Conservation (phyloP, 306 rosid species). For the Dalbergia oliveri region DNA sequence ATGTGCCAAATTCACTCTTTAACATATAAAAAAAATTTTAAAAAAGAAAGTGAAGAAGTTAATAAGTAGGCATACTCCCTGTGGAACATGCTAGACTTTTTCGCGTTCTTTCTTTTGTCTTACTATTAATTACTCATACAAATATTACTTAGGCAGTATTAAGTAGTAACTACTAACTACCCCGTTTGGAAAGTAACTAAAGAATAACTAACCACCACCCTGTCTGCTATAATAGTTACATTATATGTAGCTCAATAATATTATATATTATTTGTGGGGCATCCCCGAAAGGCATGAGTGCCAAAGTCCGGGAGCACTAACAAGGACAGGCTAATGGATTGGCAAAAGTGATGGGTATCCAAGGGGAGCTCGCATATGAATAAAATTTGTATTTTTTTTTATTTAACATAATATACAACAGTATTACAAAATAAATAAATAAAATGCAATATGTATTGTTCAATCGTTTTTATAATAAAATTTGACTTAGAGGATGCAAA, state of each 20-base stretch:
- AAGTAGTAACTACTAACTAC: conserved; percentile 15
- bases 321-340: background rate
- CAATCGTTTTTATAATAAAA: background rate
- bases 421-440: too few species aligned
- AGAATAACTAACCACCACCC: background rate
- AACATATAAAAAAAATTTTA: too few species aligned
- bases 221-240: too few species aligned
- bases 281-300: background rate
- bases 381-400: background rate
- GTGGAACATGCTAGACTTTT: background rate
- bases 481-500: background rate
- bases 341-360: background rate
- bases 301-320: background rate
- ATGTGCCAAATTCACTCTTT: background rate
- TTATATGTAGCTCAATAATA: background rate
- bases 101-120: background rate
- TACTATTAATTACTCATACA: background rate
- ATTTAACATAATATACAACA: too few species aligned
- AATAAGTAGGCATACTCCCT: background rate
- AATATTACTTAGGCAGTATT: background rate
- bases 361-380: background rate
- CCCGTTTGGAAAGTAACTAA: background rate
- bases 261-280: background rate
- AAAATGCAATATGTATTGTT: background rate
- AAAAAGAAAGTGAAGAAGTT: background rate